Base-by-base conservation (phyloP, 1,284 basidiomycete species). In the Heterobasidion parviporum region DNA sequence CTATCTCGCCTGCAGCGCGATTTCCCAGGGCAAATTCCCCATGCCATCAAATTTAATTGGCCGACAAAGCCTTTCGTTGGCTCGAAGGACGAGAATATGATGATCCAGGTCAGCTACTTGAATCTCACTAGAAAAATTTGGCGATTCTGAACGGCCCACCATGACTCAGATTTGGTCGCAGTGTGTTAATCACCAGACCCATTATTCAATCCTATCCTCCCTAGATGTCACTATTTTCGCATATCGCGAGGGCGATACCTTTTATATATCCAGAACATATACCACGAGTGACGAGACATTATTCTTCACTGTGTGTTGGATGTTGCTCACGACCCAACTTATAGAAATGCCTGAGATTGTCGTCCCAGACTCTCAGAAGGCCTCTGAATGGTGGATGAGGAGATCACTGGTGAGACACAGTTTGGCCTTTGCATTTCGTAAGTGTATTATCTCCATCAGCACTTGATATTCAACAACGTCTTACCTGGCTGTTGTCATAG, bases 141-240 rank as follows among this genome's bases (percentile, higher is more conserved):
- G 12, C n/a, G 18, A 12, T 50, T 32, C 34, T 9, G 34, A 36
- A 5, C 26, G 15, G 32, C 33, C 26, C 20, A 10, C 12, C 12
- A 12, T 51, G 8, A 48, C 47, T 8, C 50, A 51, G 50, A 51
- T 51, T 34, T 51, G 50, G 50, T 51, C 32, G 10, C 50, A 51
- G 33, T n/a, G 16, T 33, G 7, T 51, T 8, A 6, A 35, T 8
- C 35, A n/a, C 26, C 10, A 51, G 10, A 34, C 15, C 14, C 10
- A 8, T 16, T 36, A 36, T 18, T 26, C n/a, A 33, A 51, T 36
- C 3, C 34, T 51, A n/a, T 51, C 50, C 6, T 51, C 50, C 10
- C 26, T 51, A 34, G 50, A 51, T 15, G 18, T 35, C 9, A 51
- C 50, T 12, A 51, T 33, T 2, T 51, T 51, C 32, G 26, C 16